Evolutionary conservation across 257 asterid genomes (phyloP).

Genomic region (Petunia secreta): DNA sequence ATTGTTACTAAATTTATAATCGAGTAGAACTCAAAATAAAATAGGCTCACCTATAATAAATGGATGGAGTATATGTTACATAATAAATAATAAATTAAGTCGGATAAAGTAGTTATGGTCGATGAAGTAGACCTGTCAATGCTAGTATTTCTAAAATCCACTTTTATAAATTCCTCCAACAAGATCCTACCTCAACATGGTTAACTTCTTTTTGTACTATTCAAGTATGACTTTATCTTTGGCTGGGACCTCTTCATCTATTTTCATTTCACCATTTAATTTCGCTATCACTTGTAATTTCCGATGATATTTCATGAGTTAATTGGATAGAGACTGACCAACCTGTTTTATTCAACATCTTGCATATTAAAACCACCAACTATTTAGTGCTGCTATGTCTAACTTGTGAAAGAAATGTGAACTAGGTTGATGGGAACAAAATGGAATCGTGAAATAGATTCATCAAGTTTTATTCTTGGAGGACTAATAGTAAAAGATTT

Average conservation of each 20-base stretch:
- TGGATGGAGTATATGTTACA: too few relatives aligned
- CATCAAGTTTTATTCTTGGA: background rate
- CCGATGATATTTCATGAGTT: constrained; percentile 3
- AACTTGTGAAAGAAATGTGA: background rate
- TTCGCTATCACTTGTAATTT: constrained; percentile 13
- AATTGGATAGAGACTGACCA: constrained; percentile 4
- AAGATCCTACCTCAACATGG: constrained; percentile 35
- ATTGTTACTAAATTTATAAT: too few relatives aligned
- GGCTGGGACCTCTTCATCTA: background rate
- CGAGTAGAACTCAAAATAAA: too few relatives aligned
- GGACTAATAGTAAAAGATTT: background rate
- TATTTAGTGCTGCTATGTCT: background rate
- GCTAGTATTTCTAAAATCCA: background rate
- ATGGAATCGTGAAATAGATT: background rate
- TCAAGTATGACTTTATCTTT: constrained; percentile 17
- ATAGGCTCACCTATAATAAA: too few relatives aligned
- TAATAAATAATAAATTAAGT: too few relatives aligned
- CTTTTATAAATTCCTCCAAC: constrained; percentile 1
- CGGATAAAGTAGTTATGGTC: background rate
- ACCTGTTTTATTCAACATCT: constrained; percentile 20
- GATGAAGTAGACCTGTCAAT: background rate
- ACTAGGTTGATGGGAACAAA: background rate
- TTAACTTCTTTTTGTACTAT: constrained; percentile 25
- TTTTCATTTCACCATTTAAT: background rate
- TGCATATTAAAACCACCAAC: background rate